These are phyloP conservation scores for Pseudotsuga menziesii DNA, from an alignment of 75 land plant species.

Conservation along the genomic window DNA sequence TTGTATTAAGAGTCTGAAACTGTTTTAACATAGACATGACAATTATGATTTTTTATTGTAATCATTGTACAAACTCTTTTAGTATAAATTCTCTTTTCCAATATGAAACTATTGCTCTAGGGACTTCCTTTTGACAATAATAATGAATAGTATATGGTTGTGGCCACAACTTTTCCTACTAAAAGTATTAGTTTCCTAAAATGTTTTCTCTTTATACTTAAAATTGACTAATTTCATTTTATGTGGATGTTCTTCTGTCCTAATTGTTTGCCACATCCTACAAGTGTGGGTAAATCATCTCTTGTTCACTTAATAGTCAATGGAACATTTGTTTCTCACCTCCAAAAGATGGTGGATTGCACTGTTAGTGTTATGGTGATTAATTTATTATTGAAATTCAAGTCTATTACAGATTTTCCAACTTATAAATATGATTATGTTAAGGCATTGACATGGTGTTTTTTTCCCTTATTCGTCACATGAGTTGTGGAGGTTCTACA, in stretches of 20 bases:
- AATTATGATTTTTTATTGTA: background rate
- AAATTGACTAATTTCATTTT: background rate
- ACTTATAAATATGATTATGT: background rate
- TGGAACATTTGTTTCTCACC: slow-evolving; percentile 50
- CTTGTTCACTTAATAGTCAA: slow-evolving; percentile 68
- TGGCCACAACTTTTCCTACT: background rate
- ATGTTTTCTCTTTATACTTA: background rate
- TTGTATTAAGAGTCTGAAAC: background rate
- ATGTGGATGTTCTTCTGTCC: background rate
- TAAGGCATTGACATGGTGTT: background rate
- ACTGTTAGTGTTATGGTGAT: slow-evolving; percentile 73
- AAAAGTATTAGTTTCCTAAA: background rate
- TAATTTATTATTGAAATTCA: background rate
- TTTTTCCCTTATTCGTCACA: slow-evolving; percentile 31
- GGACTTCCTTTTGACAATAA: background rate
- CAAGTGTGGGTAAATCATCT: slow-evolving; percentile 84
- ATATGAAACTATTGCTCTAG: background rate
- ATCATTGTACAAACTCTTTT: background rate
- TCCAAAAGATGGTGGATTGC: slow-evolving; percentile 71
- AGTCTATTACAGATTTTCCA: background rate
- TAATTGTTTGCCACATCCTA: background rate
- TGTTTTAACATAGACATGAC: background rate
- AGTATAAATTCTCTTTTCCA: background rate
- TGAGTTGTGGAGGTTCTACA: slow-evolving; percentile 45
- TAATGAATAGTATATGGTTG: background rate